Conservation (phyloP, 495 filamentous ascomycete genomes). For the Podospora fimiseda region DNA sequence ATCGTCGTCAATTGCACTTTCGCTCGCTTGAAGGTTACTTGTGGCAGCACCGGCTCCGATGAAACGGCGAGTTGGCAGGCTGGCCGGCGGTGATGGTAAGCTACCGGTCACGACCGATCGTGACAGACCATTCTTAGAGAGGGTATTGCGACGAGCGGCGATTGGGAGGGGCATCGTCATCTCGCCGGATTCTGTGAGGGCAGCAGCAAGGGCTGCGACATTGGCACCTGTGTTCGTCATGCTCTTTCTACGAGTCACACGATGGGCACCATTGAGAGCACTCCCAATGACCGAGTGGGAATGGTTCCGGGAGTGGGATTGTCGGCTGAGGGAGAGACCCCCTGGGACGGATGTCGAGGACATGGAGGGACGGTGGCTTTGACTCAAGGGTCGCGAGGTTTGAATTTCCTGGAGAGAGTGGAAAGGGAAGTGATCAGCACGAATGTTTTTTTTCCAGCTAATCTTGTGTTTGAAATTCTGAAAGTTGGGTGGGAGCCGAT, state of each 20-base stretch:
- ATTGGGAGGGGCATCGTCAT: conserved; percentile 48
- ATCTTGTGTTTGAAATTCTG: conserved; percentile 5
- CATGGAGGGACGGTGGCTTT: conserved; percentile 45
- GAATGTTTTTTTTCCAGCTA: conserved; percentile 4
- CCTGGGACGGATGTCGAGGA: conserved; percentile 32
- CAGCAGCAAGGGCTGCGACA: conserved; percentile 60
- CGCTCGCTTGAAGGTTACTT: conserved; percentile 44
- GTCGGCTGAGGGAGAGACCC: conserved; percentile 34
- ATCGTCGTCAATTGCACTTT: conserved; percentile 55
- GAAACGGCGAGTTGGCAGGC: conserved; percentile 40
- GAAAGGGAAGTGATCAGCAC: conserved; percentile 35
- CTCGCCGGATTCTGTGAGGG: conserved; percentile 58
- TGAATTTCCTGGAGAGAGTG: conserved; percentile 39
- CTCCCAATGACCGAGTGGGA: conserved; percentile 66
- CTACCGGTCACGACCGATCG: conserved; percentile 45
- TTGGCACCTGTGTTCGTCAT: conserved; percentile 70
- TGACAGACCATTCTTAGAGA: conserved; percentile 39
- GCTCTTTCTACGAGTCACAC: conserved; percentile 90
- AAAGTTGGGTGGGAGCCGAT: conserved; percentile 11
- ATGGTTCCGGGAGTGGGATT: conserved; percentile 65
- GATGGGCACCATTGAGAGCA: conserved; percentile 71
- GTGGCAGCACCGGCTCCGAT: conserved; percentile 29
- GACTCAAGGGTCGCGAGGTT: conserved; percentile 42
- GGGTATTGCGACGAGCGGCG: conserved; percentile 45
- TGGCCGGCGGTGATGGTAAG: conserved; percentile 50